These are phyloP conservation scores for Ophiognomonia clavigignenti-juglandacearum DNA, from an alignment of 2,329 filamentous ascomycete species.

Conservation along the genomic window DNA sequence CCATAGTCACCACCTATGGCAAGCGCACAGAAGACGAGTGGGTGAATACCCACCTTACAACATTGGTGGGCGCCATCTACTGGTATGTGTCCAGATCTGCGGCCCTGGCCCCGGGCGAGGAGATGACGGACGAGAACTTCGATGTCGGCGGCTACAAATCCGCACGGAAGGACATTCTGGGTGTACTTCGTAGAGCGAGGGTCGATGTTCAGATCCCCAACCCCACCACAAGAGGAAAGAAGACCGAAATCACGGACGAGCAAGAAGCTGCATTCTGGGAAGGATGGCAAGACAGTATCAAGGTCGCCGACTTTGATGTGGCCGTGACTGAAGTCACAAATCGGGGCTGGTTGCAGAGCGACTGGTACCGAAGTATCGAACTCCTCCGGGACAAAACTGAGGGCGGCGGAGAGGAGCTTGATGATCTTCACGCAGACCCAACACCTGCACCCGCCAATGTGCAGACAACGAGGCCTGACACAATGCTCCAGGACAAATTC, in stretches of 20 bases:
- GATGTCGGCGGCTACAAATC: conserved; percentile 40
- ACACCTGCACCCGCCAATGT: conserved; percentile 25
- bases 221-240: conserved; percentile 37
- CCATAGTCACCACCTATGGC: conserved; percentile 41
- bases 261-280: conserved; percentile 39
- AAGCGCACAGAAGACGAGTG: conserved; percentile 41
- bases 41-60: conserved; percentile 43
- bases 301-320: conserved; percentile 52
- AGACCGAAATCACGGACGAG: conserved; percentile 34
- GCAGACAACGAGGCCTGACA: conserved; percentile 49
- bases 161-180: conserved; percentile 42
- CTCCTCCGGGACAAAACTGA: conserved; percentile 43
- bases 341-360: conserved; percentile 51
- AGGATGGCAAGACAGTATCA: conserved; percentile 43
- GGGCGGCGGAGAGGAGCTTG: conserved; percentile 28
- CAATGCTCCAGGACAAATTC: conserved; percentile 72
- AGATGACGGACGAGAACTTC: conserved; percentile 3
- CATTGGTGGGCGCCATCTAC: conserved; percentile 55
- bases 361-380: conserved; percentile 59
- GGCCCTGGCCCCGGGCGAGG: conserved; percentile 29
- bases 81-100: conserved; percentile 54
- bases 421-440: conserved; percentile 28
- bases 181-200: conserved; percentile 33
- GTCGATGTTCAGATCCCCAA: conserved; percentile 28
- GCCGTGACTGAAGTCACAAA: conserved; percentile 57